phyloP scores from a whole-genome alignment of 2,329 filamentous ascomycete genomes.

The Fusarium sp. region DNA sequence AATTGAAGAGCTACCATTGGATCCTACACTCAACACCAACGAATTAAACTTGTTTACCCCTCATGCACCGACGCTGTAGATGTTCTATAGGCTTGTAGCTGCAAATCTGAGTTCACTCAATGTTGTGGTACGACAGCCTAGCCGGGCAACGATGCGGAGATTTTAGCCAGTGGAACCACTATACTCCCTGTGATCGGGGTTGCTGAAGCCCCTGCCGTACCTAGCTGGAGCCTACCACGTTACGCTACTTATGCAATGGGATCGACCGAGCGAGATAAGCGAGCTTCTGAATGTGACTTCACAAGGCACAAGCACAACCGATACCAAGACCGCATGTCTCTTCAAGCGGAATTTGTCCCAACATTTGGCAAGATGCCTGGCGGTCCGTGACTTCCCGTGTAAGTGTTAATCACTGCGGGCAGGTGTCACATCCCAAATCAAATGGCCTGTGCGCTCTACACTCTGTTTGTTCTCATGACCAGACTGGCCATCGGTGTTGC shows the following conservation, averaged over 20 bases:
- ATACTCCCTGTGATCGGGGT: background rate
- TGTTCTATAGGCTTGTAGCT: background rate
- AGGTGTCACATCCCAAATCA: background rate
- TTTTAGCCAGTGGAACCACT: background rate
- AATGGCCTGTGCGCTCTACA: background rate
- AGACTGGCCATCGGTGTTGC: background rate
- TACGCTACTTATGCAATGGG: background rate
- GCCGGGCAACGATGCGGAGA: background rate
- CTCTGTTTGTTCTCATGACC: background rate
- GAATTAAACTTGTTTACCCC: no score
- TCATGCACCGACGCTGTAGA: background rate
- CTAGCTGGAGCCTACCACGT: no score
- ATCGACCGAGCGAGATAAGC: background rate
- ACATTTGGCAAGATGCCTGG: no score
- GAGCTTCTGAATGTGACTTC: no score
- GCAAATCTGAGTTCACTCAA: background rate
- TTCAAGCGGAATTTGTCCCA: no score
- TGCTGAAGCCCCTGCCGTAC: background rate
- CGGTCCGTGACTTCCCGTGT: background rate
- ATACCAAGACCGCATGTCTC: no score
- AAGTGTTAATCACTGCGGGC: background rate
- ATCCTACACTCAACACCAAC: no score
- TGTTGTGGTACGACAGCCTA: background rate
- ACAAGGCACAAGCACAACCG: no score
- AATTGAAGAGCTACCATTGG: no score